Base-by-base conservation (phyloP, 441 rosid species). In the Biscutella laevigata region DNA sequence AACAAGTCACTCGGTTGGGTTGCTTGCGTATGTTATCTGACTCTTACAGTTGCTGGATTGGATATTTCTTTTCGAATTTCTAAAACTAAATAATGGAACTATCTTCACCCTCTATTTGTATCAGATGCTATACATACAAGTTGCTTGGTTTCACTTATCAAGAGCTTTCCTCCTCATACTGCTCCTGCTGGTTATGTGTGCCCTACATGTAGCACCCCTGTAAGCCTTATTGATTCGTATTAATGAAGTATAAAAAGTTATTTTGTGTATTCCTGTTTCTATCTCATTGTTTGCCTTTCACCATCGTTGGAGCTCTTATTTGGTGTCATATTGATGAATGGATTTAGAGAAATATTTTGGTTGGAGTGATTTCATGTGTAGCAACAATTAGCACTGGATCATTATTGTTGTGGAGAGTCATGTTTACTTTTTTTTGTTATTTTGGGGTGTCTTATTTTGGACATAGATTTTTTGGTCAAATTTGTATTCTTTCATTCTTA, bases 161-260 rank as follows among this genome's bases (percentile, higher is more conserved):
- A 82, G 71, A 78, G 86, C 70, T 92, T 86, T 72, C 99, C 99
- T 42, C 83, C 75, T 0, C 97, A 92, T 50, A 92, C 97, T 47
- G 95, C 97, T 38, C 97, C 97, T 3, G 97, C 97, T 62, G 99
- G 99, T 63, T 92, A 82, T 15, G 71, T 56, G 54, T 92, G 99
- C 65, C 97, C 97, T 47, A 71, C 75, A 4, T 92, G 99, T 70
- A 80, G 89, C 50, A 82, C 88, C 43, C 63, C 85, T 66, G 99
- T 92, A 81, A 77, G 84, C 0, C 34, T 4, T 53, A 24, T 53
- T 19, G 9, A 52, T n/a, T n/a, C n/a, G n/a, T n/a, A 28, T 45
- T 13, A 43, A 33, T 24, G 39, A 36, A 24, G 48, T 53, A 25
- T 14, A 9, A 34, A 26, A 34, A 0, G 1, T 14, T 34, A 0